Conservation (phyloP, 495 filamentous ascomycete genomes). For the Monascus purpureus region DNA sequence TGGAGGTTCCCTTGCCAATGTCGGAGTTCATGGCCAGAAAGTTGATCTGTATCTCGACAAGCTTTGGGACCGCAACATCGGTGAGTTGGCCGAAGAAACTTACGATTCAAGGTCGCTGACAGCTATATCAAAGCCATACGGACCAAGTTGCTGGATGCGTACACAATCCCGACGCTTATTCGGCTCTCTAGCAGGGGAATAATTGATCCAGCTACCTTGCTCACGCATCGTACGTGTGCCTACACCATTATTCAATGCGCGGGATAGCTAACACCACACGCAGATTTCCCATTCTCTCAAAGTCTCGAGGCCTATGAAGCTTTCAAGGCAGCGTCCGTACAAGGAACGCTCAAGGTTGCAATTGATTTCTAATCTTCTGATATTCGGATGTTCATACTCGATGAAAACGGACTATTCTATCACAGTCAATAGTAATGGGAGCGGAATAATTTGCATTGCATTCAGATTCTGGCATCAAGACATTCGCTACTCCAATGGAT, state of each 20-base stretch:
- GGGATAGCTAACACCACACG: neutral
- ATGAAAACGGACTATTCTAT: too few relatives aligned
- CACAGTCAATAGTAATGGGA: too few relatives aligned
- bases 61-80: slow-evolving; percentile 28
- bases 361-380: slow-evolving; percentile 1
- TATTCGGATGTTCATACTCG: too few relatives aligned
- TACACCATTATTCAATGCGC: neutral
- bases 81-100: too few relatives aligned
- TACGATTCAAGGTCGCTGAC: too few relatives aligned
- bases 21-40: slow-evolving; percentile 32
- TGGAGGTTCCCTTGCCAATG: slow-evolving; percentile 34
- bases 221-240: slow-evolving; percentile 30
- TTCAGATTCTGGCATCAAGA: too few relatives aligned
- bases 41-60: slow-evolving; percentile 23
- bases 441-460: too few relatives aligned
- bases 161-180: slow-evolving; percentile 26
- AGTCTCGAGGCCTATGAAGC: neutral
- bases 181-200: slow-evolving; percentile 19
- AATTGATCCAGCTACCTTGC: slow-evolving; percentile 19
- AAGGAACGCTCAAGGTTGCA: slow-evolving; percentile 1
- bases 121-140: too few relatives aligned
- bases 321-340: neutral
- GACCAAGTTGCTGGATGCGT: slow-evolving; percentile 21
- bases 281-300: slow-evolving; percentile 2
- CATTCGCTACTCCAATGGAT: too few relatives aligned